Percentiles rank a stretch among this genome's conserved stretches.
phyloP scores from a whole-genome alignment of 2,329 filamentous ascomycete species.

The Aspergillus sp. region DNA sequence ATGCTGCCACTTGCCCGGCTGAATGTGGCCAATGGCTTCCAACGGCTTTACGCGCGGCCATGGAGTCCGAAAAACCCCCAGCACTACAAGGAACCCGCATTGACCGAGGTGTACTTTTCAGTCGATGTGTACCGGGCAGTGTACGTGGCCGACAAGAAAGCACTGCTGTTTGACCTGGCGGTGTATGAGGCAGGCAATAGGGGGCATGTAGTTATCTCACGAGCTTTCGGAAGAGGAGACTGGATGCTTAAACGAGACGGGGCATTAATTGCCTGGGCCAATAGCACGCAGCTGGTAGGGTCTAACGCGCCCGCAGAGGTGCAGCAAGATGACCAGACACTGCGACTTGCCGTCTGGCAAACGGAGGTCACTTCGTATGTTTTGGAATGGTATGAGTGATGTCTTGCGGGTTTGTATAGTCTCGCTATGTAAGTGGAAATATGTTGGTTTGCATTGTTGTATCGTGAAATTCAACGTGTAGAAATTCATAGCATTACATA shows the following conservation, averaged over 20 bases:
- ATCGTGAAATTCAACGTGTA: too few species aligned
- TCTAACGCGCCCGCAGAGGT: not conserved
- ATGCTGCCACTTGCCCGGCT: not conserved
- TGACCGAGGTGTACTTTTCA: not conserved
- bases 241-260: slow-evolving; percentile 3
- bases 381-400: not conserved
- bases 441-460: too few species aligned
- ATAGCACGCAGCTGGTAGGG: not conserved
- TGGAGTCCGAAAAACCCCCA: not conserved
- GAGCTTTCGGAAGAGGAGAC: not conserved
- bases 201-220: not conserved
- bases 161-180: slow-evolving; percentile 1
- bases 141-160: not conserved
- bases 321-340: not conserved
- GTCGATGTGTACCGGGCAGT: slow-evolving; percentile 5
- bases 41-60: slow-evolving; percentile 1
- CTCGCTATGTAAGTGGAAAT: too few species aligned
- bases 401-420: too few species aligned
- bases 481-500: too few species aligned
- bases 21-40: not conserved
- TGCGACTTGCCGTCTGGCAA: not conserved
- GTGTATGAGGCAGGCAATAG: not conserved
- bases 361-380: not conserved
- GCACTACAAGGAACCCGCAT: slow-evolving; percentile 3
- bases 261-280: not conserved